phyloP scores from a whole-genome alignment of 495 filamentous ascomycete species.

The Oleoguttula mirabilis region DNA sequence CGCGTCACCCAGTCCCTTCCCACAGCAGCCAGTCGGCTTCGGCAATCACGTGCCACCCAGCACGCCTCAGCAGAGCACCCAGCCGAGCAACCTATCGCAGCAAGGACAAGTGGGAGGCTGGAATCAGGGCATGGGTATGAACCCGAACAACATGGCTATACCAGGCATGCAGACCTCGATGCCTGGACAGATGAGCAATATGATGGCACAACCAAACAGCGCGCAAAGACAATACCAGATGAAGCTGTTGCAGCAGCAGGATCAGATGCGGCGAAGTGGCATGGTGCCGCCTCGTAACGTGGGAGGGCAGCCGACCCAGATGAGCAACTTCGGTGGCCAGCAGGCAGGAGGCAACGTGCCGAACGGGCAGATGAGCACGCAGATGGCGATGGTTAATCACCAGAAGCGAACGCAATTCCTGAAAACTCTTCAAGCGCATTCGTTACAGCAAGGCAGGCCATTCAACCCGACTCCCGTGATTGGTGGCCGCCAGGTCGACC shows the following conservation, averaged over 20 bases:
- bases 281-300: constrained; percentile 21
- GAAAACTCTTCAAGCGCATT: constrained; percentile 59
- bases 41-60: constrained; percentile 64
- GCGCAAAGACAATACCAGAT: constrained; percentile 31
- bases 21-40: constrained; percentile 41
- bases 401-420: constrained; percentile 59
- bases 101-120: constrained; percentile 13
- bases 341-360: constrained; percentile 34
- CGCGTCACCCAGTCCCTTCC: constrained; percentile 83
- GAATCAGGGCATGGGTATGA: constrained; percentile 9
- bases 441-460: constrained; percentile 53
- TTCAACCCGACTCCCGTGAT: constrained; percentile 60
- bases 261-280: constrained; percentile 35
- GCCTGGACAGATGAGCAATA: constrained; percentile 23
- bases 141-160: constrained; percentile 7
- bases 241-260: constrained; percentile 50
- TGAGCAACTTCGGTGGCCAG: constrained; percentile 21
- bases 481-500: constrained; percentile 53
- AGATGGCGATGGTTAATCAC: constrained; percentile 1
- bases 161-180: constrained; percentile 8
- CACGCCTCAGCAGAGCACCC: constrained; percentile 58
- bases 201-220: constrained; percentile 15
- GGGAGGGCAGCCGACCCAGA: constrained; percentile 19
- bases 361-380: constrained; percentile 19
- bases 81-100: constrained; percentile 37